A percentile compares a stretch with the other conserved stretches of the same genome.
phyloP scores from a whole-genome alignment of 495 filamentous ascomycete species.

The Cairneyella variabilis region DNA sequence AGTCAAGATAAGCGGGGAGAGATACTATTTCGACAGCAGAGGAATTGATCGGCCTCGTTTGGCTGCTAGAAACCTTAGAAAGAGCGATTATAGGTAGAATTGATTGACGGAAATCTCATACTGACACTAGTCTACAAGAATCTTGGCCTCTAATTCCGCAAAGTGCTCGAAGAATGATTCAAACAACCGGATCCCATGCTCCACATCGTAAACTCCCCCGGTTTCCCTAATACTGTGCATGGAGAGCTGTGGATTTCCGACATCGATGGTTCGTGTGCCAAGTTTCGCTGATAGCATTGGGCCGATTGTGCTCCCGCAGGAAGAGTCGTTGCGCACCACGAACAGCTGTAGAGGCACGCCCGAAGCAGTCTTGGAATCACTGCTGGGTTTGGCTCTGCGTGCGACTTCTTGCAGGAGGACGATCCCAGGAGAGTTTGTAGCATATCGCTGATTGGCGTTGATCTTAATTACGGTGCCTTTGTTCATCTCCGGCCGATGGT shows the following conservation, averaged over 20 bases:
- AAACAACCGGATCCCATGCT: conserved; percentile 82
- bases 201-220: conserved; percentile 81
- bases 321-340: conserved; percentile 91
- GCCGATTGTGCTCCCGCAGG: conserved; percentile 94
- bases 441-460: conserved; percentile 95
- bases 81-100: too few species aligned
- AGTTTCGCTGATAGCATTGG: conserved; percentile 86
- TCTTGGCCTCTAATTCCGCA: conserved; percentile 71
- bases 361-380: conserved; percentile 30
- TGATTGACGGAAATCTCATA: too few species aligned
- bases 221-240: conserved; percentile 99
- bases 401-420: conserved; percentile 88
- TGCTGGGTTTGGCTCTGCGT: conserved; percentile 45
- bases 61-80: too few species aligned
- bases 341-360: conserved; percentile 89
- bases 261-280: conserved; percentile 81
- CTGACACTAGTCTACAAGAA: conserved; percentile 77
- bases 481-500: conserved; percentile 93
- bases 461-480: conserved; percentile 94
- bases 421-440: conserved; percentile 93
- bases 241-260: conserved; percentile 92
- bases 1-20: too few species aligned
- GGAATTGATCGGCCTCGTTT: too few species aligned
- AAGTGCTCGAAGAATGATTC: conserved; percentile 83
- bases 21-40: too few species aligned